These are phyloP conservation scores for Aegilops tauschii DNA, from an alignment of 176 grass and related monocot species.

Conservation along the genomic window DNA sequence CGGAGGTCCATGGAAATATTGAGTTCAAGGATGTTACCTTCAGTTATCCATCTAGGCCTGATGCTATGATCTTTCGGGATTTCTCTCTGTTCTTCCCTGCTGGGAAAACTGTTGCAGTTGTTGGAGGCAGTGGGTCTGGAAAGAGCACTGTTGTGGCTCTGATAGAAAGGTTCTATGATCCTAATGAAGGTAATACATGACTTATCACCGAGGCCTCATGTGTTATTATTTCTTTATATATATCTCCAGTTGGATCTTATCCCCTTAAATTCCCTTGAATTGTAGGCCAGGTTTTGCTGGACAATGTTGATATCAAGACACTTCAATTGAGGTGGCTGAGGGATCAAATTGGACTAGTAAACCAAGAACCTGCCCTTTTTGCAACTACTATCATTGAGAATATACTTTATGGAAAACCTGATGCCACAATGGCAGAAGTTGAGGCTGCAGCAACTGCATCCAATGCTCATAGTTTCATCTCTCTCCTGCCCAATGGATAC, in stretches of 20 bases:
- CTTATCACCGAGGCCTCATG: background rate
- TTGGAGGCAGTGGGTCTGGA: slow-evolving; percentile 97
- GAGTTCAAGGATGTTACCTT: slow-evolving; percentile 99
- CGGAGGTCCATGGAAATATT: slow-evolving; percentile 93
- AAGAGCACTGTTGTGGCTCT: slow-evolving; percentile 96
- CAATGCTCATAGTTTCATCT: slow-evolving; percentile 95
- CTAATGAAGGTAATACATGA: slow-evolving; percentile 72
- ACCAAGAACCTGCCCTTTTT: slow-evolving; percentile 98
- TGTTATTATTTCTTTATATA: background rate
- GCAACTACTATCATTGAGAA: slow-evolving; percentile 95
- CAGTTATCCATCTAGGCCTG: slow-evolving; percentile 92
- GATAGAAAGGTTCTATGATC: slow-evolving; percentile 99
- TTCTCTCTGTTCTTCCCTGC: slow-evolving; percentile 98
- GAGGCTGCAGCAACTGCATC: slow-evolving; percentile 85
- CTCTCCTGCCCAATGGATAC: slow-evolving; percentile 87
- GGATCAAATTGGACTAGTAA: slow-evolving; percentile 97
- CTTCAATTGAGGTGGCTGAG: slow-evolving; percentile 85
- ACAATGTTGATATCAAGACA: slow-evolving; percentile 97
- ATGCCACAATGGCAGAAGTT: slow-evolving; percentile 86
- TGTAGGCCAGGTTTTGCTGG: slow-evolving; percentile 89
- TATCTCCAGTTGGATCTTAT: background rate
- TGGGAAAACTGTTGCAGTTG: slow-evolving; percentile 87
- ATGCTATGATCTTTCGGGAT: slow-evolving; percentile 92
- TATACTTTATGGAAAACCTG: slow-evolving; percentile 91
- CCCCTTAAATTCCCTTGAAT: slow-evolving; percentile 4